phyloP scores from a whole-genome alignment of 805 yeast genomes.

The Dipodascus geniculatus region DNA sequence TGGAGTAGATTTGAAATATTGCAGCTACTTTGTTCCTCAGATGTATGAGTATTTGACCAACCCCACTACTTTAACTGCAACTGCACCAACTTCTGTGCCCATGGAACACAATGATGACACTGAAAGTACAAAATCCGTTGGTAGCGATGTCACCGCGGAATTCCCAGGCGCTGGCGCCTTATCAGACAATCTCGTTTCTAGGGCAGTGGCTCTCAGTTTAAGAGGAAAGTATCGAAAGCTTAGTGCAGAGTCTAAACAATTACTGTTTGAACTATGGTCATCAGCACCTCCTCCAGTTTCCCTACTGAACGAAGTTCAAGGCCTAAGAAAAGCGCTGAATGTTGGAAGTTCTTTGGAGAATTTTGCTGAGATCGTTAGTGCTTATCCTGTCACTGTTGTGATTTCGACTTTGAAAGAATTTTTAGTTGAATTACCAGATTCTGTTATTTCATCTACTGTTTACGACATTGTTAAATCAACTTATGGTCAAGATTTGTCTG shows the following conservation, averaged over 20 bases:
- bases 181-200: background rate
- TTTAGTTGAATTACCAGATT: conserved; percentile 64
- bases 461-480: conserved; percentile 53
- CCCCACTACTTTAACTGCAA: conserved; percentile 37
- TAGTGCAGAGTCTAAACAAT: background rate
- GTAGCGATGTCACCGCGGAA: background rate
- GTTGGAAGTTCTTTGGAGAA: conserved; percentile 22
- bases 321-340: conserved; percentile 35
- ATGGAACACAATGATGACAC: background rate
- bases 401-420: conserved; percentile 55
- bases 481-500: conserved; percentile 24
- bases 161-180: background rate
- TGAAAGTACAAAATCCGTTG: background rate
- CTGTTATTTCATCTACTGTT: conserved; percentile 49
- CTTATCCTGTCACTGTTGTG: conserved; percentile 37
- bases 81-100: conserved; percentile 15
- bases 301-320: conserved; percentile 47
- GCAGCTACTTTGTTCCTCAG: conserved; percentile 49
- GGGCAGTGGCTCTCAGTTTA: background rate
- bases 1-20: conserved; percentile 63
- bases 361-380: conserved; percentile 24
- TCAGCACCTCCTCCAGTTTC: conserved; percentile 11
- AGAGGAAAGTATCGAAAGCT: background rate
- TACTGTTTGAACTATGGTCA: conserved; percentile 49
- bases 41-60: conserved; percentile 40